Evolutionary conservation across 2,329 filamentous ascomycete genomes (phyloP).

Genomic region (Emergomyces orientalis): DNA sequence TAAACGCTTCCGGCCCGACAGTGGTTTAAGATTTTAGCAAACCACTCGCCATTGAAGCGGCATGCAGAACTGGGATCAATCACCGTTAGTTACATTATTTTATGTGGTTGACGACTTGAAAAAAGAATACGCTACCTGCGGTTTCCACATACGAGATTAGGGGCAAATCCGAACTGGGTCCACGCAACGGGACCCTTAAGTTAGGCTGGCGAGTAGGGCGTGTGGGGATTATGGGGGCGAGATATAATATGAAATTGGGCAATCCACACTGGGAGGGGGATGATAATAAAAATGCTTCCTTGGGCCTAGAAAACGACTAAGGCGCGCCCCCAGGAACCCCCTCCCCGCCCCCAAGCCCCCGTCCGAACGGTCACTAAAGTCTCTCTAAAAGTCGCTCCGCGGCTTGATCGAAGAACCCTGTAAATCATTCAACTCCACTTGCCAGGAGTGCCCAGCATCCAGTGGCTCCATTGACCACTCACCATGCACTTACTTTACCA

Average conservation of each 20-base stretch:
- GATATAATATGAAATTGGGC: background rate
- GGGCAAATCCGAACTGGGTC: background rate
- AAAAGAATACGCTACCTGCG: background rate
- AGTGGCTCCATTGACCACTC: background rate
- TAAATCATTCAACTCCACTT: conserved; percentile 6
- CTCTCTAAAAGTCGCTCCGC: background rate
- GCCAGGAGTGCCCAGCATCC: background rate
- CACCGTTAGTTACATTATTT: background rate
- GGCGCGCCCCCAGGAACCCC: background rate
- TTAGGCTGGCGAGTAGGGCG: background rate
- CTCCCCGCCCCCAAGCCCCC: background rate
- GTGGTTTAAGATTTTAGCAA: background rate
- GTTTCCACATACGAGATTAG: background rate
- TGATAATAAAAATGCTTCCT: background rate
- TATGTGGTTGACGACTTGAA: background rate
- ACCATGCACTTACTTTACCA: conserved; percentile 9
- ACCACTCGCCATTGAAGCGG: background rate
- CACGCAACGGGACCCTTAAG: background rate
- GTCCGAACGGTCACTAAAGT: background rate
- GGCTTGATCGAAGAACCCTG: conserved; percentile 8
- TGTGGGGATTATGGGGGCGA: background rate
- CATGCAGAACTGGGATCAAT: background rate
- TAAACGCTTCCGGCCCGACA: background rate
- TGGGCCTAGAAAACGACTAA: background rate
- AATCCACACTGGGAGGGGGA: background rate